Evolutionary conservation across 2,329 filamentous ascomycete genomes (phyloP).

Genomic region (Paecilomyces formosus): DNA sequence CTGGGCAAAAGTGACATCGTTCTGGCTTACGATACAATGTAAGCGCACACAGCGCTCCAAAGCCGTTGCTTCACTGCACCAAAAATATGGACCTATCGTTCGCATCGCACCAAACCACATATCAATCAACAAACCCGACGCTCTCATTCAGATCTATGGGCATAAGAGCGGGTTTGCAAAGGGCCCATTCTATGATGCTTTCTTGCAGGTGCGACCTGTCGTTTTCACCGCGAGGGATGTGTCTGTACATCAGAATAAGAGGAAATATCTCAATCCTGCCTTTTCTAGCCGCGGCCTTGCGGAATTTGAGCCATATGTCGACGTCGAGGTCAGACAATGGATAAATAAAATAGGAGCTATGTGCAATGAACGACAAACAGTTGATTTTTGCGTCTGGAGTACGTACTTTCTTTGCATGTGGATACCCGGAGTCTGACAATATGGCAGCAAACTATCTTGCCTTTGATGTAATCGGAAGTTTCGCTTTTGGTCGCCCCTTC

Average conservation of each 20-base stretch:
- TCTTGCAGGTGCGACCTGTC: slow-evolving; percentile 9
- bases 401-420: too few species aligned
- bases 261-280: slow-evolving; percentile 7
- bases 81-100: slow-evolving; percentile 22
- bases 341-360: too few species aligned
- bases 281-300: slow-evolving; percentile 3
- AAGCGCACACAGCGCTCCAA: slow-evolving; percentile 9
- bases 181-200: slow-evolving; percentile 13
- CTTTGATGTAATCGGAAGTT: slow-evolving; percentile 5
- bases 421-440: not conserved
- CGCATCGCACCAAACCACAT: slow-evolving; percentile 40
- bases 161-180: slow-evolving; percentile 26
- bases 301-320: slow-evolving; percentile 5
- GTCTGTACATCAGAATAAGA: slow-evolving; percentile 10
- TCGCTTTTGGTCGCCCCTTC: slow-evolving; percentile 4
- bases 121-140: slow-evolving; percentile 30
- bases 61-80: slow-evolving; percentile 13
- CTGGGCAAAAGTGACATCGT: slow-evolving; percentile 5
- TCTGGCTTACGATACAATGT: slow-evolving; percentile 15
- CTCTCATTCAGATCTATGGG: slow-evolving; percentile 32
- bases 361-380: too few species aligned
- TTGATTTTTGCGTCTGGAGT: too few species aligned
- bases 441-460: slow-evolving; percentile 4
- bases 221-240: slow-evolving; percentile 4
- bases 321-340: not conserved